These are phyloP conservation scores for Boletus vermiculosoides DNA, from an alignment of 768 basidiomycete genomes.

Conservation along the genomic window DNA sequence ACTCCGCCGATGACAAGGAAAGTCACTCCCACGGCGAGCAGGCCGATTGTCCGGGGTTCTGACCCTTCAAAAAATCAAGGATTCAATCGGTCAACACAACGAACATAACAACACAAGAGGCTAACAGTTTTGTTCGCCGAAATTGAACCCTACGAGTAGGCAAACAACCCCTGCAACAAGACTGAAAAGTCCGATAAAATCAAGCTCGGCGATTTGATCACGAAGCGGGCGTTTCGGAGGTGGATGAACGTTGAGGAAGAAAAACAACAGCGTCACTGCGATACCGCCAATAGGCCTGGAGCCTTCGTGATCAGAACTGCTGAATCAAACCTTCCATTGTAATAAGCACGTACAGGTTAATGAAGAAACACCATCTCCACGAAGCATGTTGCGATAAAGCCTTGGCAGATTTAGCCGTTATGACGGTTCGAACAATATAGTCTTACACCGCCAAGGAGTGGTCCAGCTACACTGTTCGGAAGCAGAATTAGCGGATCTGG, in stretches of 20 bases:
- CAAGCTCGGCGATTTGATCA: conserved; percentile 61
- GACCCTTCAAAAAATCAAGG: conserved; percentile 43
- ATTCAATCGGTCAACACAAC: neutral
- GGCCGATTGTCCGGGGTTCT: conserved; percentile 51
- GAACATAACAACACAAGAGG: neutral
- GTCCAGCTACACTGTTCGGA: conserved; percentile 58
- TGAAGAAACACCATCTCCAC: conserved; percentile 83
- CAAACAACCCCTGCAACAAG: conserved; percentile 65
- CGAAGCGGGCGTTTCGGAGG: conserved; percentile 55
- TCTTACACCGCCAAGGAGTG: conserved; percentile 78
- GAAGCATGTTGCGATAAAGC: conserved; percentile 68
- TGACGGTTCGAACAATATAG: neutral
- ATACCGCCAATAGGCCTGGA: conserved; percentile 67
- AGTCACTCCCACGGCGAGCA: conserved; percentile 52
- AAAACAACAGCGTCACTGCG: conserved; percentile 57
- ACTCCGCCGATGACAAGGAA: conserved; percentile 49
- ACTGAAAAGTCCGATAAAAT: conserved; percentile 63
- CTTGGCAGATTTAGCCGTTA: conserved; percentile 30
- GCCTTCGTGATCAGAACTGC: neutral
- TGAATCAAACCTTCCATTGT: neutral
- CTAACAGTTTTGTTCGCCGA: conserved; percentile 63
- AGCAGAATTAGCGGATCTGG: neutral
- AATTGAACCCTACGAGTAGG: conserved; percentile 69
- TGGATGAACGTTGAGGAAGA: conserved; percentile 75
- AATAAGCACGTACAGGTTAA: conserved; percentile 54